Base-by-base conservation (phyloP, 129 eudicot species). In the Flaveria bidentis region DNA sequence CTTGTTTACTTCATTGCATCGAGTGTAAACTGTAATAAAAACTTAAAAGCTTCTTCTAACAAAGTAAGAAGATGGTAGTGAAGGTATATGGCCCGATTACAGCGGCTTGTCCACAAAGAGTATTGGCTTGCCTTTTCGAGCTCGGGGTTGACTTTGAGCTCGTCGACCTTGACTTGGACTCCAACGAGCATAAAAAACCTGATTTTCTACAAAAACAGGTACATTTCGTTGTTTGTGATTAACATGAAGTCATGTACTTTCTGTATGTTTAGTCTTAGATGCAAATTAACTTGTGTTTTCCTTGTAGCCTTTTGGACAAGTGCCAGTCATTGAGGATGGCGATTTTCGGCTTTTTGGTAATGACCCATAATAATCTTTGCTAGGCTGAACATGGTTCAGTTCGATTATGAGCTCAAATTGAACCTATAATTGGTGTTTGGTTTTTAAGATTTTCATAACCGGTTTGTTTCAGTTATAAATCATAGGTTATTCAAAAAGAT, bases 281-380 rank as follows among this genome's bases (percentile, higher is more conserved):
- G 46, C 3, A 39, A 25, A 49, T n/a, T 62, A 50, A 72, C 49
- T n/a, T 9, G 33, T 14, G 18, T 23, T 30, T 58, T 36, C 36
- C 15, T 77, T 61, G 84, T 80, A 91, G 97, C 97, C 96, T 3
- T 91, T 89, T 46, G 97, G 97, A 67, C 97, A 91, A 85, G 90
- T 91, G 69, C 97, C 97, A 5, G 90, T 86, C 0, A 78, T 91
- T 50, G 92, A 85, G 70, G 97, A 91, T 66, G 97, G 90, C 0
- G 90, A 91, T 74, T 88, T 91, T 84, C 88, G 80, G 85, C 92
- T 91, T 69, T 91, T 85, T 62, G 97, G 97, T 89, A 87, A 81
- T 39, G 26, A 53, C 23, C 53, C 16, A 0, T 71, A 42, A 20
- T 36, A 5, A 36, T 36, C 41, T n/a, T n/a, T n/a, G n/a, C n/a